Conservation (phyloP, 2,329 filamentous ascomycete species). For the Venturia oleaginea region DNA sequence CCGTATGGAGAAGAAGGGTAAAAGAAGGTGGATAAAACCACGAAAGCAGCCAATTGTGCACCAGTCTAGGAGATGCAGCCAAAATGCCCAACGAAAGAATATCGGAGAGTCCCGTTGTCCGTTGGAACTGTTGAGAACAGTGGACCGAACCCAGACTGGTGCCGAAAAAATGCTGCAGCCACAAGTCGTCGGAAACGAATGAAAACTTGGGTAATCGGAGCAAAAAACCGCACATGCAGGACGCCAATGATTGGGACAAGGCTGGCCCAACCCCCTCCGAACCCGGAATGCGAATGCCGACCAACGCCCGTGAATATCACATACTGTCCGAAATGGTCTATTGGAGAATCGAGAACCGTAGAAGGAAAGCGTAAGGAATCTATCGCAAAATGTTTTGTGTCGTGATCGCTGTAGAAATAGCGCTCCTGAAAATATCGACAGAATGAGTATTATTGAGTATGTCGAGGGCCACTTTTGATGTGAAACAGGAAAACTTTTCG, state of each 20-base stretch:
- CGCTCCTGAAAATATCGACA: neutral
- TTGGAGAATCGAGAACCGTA: conserved; percentile 7
- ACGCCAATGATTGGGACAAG: neutral
- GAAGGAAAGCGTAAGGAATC: neutral
- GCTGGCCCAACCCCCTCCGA: neutral
- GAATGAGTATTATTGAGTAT: neutral
- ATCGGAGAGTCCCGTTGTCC: neutral
- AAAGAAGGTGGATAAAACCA: neutral
- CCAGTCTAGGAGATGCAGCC: neutral
- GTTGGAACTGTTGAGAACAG: neutral
- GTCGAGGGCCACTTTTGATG: conserved; percentile 4
- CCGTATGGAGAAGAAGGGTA: neutral
- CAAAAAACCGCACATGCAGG: conserved; percentile 1
- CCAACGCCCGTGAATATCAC: conserved; percentile 3
- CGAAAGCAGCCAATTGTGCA: neutral
- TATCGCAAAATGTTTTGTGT: conserved; percentile 5
- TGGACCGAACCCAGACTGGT: neutral
- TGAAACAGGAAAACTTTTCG: conserved; percentile 11
- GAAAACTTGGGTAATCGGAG: neutral
- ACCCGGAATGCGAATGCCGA: neutral
- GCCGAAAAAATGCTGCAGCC: neutral
- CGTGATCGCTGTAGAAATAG: neutral
- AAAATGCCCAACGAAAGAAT: conserved; percentile 1
- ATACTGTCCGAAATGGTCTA: conserved; percentile 11
- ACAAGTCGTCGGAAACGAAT: neutral